These are phyloP conservation scores for Apiospora koreana DNA, from an alignment of 2,329 filamentous ascomycete genomes.

Conservation along the genomic window DNA sequence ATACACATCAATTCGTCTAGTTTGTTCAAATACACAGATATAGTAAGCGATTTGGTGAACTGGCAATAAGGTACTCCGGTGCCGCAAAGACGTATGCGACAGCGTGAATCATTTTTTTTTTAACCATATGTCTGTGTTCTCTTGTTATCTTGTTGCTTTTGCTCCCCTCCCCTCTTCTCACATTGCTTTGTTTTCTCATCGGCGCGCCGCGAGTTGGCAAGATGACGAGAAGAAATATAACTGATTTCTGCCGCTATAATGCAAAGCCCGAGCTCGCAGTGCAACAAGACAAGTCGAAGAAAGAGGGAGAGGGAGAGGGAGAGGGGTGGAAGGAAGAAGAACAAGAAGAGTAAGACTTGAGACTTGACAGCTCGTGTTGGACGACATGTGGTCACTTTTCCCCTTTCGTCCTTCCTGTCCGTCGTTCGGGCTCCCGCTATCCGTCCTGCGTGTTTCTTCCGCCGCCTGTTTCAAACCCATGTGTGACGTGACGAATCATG, in stretches of 20 bases:
- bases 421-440: conserved; percentile 2
- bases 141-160: not conserved
- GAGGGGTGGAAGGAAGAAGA: not conserved
- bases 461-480: not conserved
- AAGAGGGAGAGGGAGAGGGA: not conserved
- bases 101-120: not conserved
- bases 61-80: not conserved
- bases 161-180: not conserved
- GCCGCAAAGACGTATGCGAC: not conserved
- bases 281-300: not conserved
- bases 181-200: not conserved
- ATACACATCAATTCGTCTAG: no score
- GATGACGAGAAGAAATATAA: not conserved
- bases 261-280: not conserved
- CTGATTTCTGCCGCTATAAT: not conserved
- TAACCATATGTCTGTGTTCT: not conserved
- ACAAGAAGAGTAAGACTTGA: not conserved
- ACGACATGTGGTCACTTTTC: not conserved
- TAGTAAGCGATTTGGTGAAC: not conserved
- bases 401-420: not conserved
- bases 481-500: conserved; percentile 7
- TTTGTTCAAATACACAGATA: not conserved
- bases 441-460: not conserved
- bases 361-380: not conserved
- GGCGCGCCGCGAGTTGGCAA: not conserved